A percentile compares a stretch with the other conserved stretches of the same genome.
These are phyloP conservation scores for Acacia pycnantha DNA, from an alignment of 331 rosid genomes.

Conservation along the genomic window DNA sequence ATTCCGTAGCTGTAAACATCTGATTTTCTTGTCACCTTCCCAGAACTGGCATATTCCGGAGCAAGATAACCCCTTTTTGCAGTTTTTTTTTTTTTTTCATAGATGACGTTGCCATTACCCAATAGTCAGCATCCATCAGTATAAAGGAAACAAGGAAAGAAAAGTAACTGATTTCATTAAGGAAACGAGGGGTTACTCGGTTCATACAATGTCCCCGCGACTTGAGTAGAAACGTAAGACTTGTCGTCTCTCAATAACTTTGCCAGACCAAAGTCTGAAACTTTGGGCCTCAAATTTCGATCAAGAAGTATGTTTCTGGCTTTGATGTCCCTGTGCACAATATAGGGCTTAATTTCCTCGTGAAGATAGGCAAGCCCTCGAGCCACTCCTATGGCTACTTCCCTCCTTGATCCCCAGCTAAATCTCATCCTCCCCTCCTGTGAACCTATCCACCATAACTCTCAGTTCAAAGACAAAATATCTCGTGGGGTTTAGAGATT, in stretches of 20 bases:
- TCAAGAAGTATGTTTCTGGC: conserved; percentile 88
- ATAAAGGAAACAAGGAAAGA: background rate
- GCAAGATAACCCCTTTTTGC: conserved; percentile 80
- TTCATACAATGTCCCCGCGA: conserved; percentile 95
- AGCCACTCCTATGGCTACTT: conserved; percentile 71
- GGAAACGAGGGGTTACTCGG: background rate
- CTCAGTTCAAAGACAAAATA: background rate
- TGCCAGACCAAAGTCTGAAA: conserved; percentile 85
- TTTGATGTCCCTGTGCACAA: conserved; percentile 90
- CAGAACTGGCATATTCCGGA: conserved; percentile 89
- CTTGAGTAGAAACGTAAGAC: conserved; percentile 79
- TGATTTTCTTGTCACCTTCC: conserved; percentile 80
- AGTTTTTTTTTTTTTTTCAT: background rate
- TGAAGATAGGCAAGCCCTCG: conserved; percentile 75
- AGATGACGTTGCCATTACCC: background rate
- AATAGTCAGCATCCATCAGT: conserved; percentile 26
- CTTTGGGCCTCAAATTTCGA: conserved; percentile 52
- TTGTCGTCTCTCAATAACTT: conserved; percentile 59
- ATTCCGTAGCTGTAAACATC: conserved; percentile 94
- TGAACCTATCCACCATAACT: conserved; percentile 50
- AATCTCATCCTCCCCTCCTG: conserved; percentile 57
- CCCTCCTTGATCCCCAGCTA: conserved; percentile 65
- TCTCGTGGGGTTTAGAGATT: background rate
- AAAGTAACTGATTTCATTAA: background rate
- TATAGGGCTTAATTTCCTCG: conserved; percentile 65